Percentiles rank a stretch among this genome's conserved stretches.
Conservation (phyloP, 371 early-diverging fungal genomes). For the Lichtheimia corymbifera region DNA sequence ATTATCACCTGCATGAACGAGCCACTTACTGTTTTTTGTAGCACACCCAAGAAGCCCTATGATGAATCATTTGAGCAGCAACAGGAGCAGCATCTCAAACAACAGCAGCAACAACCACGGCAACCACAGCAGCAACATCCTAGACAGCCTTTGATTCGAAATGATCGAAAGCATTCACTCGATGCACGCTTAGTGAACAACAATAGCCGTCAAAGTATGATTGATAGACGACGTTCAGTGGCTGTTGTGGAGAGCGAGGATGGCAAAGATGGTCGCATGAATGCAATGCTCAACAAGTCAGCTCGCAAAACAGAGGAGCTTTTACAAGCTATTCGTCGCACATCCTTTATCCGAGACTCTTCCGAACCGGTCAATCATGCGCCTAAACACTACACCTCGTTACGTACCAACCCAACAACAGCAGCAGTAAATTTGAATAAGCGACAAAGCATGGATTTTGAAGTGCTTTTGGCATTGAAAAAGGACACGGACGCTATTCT, state of each 20-base stretch:
- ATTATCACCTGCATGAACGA: too few species aligned
- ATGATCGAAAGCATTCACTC: background rate
- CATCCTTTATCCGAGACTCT: background rate
- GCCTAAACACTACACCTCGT: too few species aligned
- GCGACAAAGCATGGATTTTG: conserved; percentile 13
- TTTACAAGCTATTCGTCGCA: conserved; percentile 9
- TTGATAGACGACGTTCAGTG: conserved; percentile 4
- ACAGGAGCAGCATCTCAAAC: background rate
- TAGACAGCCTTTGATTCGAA: background rate
- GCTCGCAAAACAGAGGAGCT: conserved; percentile 15
- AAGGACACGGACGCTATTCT: conserved; percentile 18
- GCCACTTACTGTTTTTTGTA: too few species aligned
- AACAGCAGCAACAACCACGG: background rate
- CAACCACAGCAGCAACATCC: background rate
- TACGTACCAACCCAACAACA: background rate
- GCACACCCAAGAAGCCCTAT: too few species aligned
- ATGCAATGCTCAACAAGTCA: conserved; percentile 10
- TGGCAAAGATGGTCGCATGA: conserved; percentile 8
- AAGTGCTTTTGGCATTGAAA: conserved; percentile 14
- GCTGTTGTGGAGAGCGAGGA: background rate
- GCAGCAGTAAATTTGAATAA: background rate
- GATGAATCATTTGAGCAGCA: background rate
- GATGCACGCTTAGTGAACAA: too few species aligned
- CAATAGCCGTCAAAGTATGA: too few species aligned
- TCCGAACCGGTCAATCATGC: background rate